Evolutionary conservation across 352 stramenopile species (phyloP).

Genomic region (Globisporangium heterothallicum): DNA sequence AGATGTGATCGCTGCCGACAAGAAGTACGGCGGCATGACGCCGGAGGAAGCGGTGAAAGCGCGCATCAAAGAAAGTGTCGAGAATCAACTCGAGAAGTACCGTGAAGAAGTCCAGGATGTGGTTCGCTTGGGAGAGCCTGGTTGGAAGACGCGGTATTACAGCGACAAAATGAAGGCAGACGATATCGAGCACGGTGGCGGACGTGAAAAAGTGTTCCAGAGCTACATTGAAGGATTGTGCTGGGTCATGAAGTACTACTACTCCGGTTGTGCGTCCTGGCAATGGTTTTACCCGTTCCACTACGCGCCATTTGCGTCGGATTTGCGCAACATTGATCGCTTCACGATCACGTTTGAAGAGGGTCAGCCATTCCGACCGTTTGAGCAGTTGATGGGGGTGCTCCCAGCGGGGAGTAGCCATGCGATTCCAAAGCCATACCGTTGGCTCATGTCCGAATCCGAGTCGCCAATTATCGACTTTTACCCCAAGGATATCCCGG

Average conservation of each 20-base stretch:
- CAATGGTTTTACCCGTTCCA: constrained; percentile 99
- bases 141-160: constrained; percentile 96
- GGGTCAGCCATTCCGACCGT: constrained; percentile 94
- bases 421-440: constrained; percentile 93
- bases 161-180: constrained; percentile 81
- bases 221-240: constrained; percentile 97
- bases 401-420: constrained; percentile 92
- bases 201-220: constrained; percentile 90
- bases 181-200: constrained; percentile 77
- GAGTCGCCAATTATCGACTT: constrained; percentile 98
- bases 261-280: constrained; percentile 97
- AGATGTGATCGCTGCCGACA: constrained; percentile 52
- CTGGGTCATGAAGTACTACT: constrained; percentile 99
- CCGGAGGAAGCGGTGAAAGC: constrained; percentile 69
- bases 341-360: constrained; percentile 93
- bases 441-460: constrained; percentile 92
- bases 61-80: constrained; percentile 74
- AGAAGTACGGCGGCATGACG: constrained; percentile 66
- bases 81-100: constrained; percentile 77
- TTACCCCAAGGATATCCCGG: constrained; percentile 93
- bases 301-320: constrained; percentile 94
- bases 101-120: constrained; percentile 89
- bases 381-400: constrained; percentile 98
- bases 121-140: constrained; percentile 92
- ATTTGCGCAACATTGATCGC: constrained; percentile 87